Evolutionary conservation across 2,329 filamentous ascomycete genomes (phyloP).

Genomic region (Chaetomium sp.): DNA sequence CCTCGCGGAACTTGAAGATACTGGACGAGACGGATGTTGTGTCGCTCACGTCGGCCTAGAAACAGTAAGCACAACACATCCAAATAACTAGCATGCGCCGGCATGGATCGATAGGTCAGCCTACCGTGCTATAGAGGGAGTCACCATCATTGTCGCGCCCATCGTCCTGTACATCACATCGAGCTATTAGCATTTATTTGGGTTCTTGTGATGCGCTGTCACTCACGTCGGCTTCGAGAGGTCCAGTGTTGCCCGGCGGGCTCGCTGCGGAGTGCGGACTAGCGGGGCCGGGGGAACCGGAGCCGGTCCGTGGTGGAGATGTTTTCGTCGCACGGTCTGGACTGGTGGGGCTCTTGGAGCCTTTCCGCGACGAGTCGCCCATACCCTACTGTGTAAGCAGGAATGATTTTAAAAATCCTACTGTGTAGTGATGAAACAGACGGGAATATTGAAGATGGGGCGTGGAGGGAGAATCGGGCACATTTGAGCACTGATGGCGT

Average conservation of each 20-base stretch:
- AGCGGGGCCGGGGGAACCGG: neutral
- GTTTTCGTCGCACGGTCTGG: neutral
- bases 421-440: neutral
- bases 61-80: neutral
- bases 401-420: neutral
- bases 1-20: slow-evolving; percentile 6
- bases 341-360: neutral
- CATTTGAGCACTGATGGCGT: neutral
- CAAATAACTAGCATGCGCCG: neutral
- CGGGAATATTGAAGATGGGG: neutral
- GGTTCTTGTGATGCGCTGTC: neutral
- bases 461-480: neutral
- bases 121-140: neutral
- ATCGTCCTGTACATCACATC: no score
- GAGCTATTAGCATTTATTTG: no score
- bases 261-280: neutral
- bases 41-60: slow-evolving; percentile 4
- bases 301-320: neutral
- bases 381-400: no score
- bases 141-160: neutral
- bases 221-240: neutral
- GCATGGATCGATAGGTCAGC: neutral
- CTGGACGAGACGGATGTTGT: slow-evolving; percentile 9
- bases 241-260: neutral
- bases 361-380: neutral